Evolutionary conservation across 1,284 basidiomycete species (phyloP).

Genomic region (Fomitopsis betulina): DNA sequence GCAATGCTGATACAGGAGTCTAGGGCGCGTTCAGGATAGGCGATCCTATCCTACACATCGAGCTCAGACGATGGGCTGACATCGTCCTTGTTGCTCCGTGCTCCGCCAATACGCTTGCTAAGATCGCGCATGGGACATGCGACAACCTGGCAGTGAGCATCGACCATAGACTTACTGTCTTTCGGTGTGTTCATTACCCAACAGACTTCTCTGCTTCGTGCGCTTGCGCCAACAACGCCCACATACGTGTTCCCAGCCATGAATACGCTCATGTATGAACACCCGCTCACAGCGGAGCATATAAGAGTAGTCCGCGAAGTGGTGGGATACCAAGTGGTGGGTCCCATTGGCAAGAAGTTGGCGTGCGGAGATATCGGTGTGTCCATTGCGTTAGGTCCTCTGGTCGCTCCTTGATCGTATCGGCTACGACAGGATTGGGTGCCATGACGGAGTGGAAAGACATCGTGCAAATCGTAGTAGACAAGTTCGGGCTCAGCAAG

Average conservation of each 20-base stretch:
- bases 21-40: slow-evolving; percentile 67
- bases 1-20: background rate
- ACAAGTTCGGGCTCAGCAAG: slow-evolving; percentile 41
- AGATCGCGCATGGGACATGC: slow-evolving; percentile 85
- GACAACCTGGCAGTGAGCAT: slow-evolving; percentile 82
- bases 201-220: slow-evolving; percentile 88
- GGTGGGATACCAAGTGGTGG: slow-evolving; percentile 76
- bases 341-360: slow-evolving; percentile 82
- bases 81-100: slow-evolving; percentile 92
- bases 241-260: slow-evolving; percentile 95
- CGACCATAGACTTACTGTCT: background rate
- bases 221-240: slow-evolving; percentile 75
- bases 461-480: slow-evolving; percentile 67
- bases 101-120: slow-evolving; percentile 92
- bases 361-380: slow-evolving; percentile 92
- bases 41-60: slow-evolving; percentile 95
- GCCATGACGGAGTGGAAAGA: slow-evolving; percentile 94
- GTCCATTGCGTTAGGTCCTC: slow-evolving; percentile 1
- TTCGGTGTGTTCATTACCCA: background rate
- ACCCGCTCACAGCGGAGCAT: slow-evolving; percentile 88
- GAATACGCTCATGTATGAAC: slow-evolving; percentile 97
- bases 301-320: slow-evolving; percentile 66
- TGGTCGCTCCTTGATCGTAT: background rate
- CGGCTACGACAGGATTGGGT: slow-evolving; percentile 60
- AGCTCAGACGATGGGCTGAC: slow-evolving; percentile 95